phyloP scores from a whole-genome alignment of 2,329 filamentous ascomycete species.

The Coniochaeta prunicola region DNA sequence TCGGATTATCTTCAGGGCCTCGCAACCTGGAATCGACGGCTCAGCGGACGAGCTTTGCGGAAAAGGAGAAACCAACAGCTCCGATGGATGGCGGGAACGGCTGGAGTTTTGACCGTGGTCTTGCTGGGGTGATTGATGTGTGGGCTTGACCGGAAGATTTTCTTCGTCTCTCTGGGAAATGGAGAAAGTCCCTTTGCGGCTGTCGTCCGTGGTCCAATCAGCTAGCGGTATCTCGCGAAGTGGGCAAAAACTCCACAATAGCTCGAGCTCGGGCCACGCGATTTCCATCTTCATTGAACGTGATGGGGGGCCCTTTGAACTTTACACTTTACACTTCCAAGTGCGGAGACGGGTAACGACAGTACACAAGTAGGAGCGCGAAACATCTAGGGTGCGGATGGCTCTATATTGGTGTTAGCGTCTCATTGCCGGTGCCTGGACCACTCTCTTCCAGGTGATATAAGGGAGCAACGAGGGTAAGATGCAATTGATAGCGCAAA shows the following conservation, averaged over 20 bases:
- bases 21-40: neutral
- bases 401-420: no score
- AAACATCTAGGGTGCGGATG: no score
- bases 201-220: neutral
- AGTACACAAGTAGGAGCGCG: no score
- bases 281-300: neutral
- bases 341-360: no score
- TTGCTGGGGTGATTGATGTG: neutral
- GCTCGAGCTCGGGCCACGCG: neutral
- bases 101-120: conserved; percentile 2
- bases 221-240: neutral
- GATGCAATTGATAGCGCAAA: no score
- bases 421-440: no score
- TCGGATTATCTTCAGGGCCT: neutral
- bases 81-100: conserved; percentile 2
- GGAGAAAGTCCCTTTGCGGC: neutral
- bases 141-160: neutral
- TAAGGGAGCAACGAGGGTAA: no score
- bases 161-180: neutral
- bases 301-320: neutral
- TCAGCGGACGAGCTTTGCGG: conserved; percentile 1
- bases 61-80: conserved; percentile 4
- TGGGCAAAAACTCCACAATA: neutral
- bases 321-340: no score
- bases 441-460: no score